Percentiles rank a stretch among this genome's conserved stretches.
Evolutionary conservation across 1,284 basidiomycete genomes (phyloP).

Genomic region (Sutorius eximius): DNA sequence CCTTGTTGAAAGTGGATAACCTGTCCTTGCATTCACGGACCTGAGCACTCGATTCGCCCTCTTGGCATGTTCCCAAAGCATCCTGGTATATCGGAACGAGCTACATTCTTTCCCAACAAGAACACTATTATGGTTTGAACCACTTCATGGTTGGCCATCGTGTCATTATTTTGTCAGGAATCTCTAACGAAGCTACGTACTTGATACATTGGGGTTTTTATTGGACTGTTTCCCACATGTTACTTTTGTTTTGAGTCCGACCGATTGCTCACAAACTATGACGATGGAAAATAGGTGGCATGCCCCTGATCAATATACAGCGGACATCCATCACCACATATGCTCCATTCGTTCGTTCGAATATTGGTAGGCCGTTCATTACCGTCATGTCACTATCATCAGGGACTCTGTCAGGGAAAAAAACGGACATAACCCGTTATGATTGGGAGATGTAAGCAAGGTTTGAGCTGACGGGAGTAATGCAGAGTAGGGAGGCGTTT

Average conservation of each 20-base stretch:
- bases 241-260: neutral
- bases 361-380: neutral
- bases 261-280: neutral
- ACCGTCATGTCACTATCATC: neutral
- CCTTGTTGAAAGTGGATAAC: neutral
- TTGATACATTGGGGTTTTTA: neutral
- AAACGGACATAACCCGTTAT: neutral
- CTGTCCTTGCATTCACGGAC: neutral
- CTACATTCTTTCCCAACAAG: neutral
- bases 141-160: neutral
- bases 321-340: neutral
- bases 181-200: neutral
- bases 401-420: neutral
- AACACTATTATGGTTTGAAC: neutral
- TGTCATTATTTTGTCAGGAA: neutral
- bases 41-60: too few relatives aligned
- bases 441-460: conserved; percentile 1
- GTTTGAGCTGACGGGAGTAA: neutral
- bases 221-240: neutral
- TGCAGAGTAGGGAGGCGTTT: conserved; percentile 9
- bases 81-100: neutral
- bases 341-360: neutral
- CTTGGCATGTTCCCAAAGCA: neutral
- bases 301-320: neutral
- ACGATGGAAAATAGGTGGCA: neutral